Percentiles rank a stretch among this genome's conserved stretches.
Conservation (phyloP, 1,284 basidiomycete species). For the Pyrrhoderma lamaoense region DNA sequence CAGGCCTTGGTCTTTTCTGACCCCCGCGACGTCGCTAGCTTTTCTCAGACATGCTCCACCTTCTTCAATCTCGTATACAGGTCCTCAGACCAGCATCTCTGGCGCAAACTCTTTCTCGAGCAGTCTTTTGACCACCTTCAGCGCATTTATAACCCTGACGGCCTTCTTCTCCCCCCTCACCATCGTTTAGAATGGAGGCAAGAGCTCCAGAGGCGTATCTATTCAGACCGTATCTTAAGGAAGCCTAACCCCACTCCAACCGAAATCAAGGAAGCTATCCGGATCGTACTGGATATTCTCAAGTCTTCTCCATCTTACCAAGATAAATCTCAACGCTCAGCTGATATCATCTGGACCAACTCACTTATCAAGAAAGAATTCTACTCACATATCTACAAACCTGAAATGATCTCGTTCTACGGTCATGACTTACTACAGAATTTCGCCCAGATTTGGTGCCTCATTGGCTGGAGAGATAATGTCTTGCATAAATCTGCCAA, state of each 20-base stretch:
- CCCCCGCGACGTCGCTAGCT: conserved; percentile 46
- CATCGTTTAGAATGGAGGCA: conserved; percentile 24
- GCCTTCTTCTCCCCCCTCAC: no score
- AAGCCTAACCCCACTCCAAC: conserved; percentile 17
- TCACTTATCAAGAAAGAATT: conserved; percentile 14
- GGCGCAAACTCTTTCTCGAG: conserved; percentile 52
- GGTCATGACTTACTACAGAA: conserved; percentile 13
- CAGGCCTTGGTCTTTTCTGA: conserved; percentile 46
- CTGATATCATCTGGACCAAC: conserved; percentile 14
- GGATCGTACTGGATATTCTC: conserved; percentile 37
- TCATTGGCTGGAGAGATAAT: conserved; percentile 15
- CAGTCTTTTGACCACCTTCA: conserved; percentile 56
- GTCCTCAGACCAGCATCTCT: conserved; percentile 48
- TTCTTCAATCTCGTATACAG: conserved; percentile 43
- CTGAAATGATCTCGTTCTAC: background rate
- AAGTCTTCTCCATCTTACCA: conserved; percentile 32
- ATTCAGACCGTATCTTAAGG: conserved; percentile 24
- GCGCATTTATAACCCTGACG: conserved; percentile 16
- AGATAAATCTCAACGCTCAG: conserved; percentile 21
- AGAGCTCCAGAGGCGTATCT: conserved; percentile 28
- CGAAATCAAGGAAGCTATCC: conserved; percentile 33
- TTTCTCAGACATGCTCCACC: conserved; percentile 44
- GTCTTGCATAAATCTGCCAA: background rate
- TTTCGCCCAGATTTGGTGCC: conserved; percentile 22
- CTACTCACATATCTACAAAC: conserved; percentile 6